phyloP scores from a whole-genome alignment of 495 filamentous ascomycete species.

The Penicillium nucicola region DNA sequence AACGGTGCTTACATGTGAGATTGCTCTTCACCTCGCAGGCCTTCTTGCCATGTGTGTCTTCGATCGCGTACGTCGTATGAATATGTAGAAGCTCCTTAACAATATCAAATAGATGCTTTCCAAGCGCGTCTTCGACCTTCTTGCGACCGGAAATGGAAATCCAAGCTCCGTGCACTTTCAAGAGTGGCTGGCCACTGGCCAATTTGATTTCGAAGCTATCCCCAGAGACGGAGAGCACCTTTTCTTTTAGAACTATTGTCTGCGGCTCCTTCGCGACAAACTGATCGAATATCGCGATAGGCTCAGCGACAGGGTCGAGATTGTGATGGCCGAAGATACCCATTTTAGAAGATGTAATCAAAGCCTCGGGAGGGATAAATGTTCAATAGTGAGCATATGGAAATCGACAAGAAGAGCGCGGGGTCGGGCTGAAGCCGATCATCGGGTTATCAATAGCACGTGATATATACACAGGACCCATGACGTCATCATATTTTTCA shows the following conservation, averaged over 20 bases:
- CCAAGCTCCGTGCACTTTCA: slow-evolving; percentile 52
- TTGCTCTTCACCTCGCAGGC: slow-evolving; percentile 50
- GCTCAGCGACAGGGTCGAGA: slow-evolving; percentile 17
- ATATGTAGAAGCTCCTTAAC: slow-evolving; percentile 47
- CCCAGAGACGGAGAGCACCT: slow-evolving; percentile 50
- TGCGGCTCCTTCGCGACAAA: slow-evolving; percentile 45
- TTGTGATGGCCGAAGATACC: slow-evolving; percentile 14
- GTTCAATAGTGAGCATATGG: background rate
- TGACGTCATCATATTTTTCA: no score
- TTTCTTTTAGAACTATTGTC: slow-evolving; percentile 52
- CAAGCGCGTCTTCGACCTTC: slow-evolving; percentile 41
- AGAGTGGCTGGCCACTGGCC: slow-evolving; percentile 39
- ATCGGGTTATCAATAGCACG: background rate
- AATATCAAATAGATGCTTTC: slow-evolving; percentile 51
- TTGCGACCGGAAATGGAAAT: slow-evolving; percentile 41
- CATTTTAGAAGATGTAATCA: slow-evolving; percentile 5
- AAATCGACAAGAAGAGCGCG: background rate
- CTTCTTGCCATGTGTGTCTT: slow-evolving; percentile 36
- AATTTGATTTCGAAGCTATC: slow-evolving; percentile 56
- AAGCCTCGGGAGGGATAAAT: background rate
- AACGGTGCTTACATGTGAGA: slow-evolving; percentile 40
- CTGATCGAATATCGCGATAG: slow-evolving; percentile 46
- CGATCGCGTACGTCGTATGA: slow-evolving; percentile 46
- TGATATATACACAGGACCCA: background rate
- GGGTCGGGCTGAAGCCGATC: background rate